A percentile compares a stretch with the other conserved stretches of the same genome.
These are phyloP conservation scores for Entomortierella parvispora DNA, from an alignment of 192 early-diverging fungal species.

Conservation along the genomic window DNA sequence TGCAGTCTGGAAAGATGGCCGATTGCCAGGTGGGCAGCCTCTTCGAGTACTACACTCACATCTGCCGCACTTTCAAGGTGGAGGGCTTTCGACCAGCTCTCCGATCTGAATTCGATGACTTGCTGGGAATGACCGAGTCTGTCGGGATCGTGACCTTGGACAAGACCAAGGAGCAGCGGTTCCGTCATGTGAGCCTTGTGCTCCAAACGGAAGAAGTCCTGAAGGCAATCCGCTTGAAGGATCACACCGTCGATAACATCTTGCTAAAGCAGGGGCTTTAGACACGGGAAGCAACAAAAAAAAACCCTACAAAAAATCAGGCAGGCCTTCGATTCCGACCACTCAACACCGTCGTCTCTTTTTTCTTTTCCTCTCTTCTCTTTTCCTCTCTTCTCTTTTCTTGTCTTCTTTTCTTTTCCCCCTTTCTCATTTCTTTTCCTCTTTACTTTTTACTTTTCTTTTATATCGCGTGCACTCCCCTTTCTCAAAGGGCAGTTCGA, in stretches of 20 bases:
- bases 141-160: constrained; percentile 69
- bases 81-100: constrained; percentile 69
- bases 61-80: constrained; percentile 62
- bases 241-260: constrained; percentile 2
- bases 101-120: constrained; percentile 77
- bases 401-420: neutral
- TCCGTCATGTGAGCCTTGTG: constrained; percentile 46
- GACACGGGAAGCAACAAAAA: neutral
- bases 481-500: neutral
- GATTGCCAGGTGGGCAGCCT: constrained; percentile 62
- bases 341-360: neutral
- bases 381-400: neutral
- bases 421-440: neutral
- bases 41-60: constrained; percentile 68
- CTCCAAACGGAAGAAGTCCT: constrained; percentile 23
- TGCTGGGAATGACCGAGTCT: constrained; percentile 79
- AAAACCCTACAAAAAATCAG: neutral
- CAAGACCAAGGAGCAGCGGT: constrained; percentile 52
- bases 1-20: constrained; percentile 55
- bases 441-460: neutral
- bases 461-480: neutral
- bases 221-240: constrained; percentile 19
- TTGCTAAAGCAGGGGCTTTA: constrained; percentile 10
- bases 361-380: constrained; percentile 2
- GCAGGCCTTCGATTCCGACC: neutral